A percentile compares a stretch with the other conserved stretches of the same genome.
phyloP scores from a whole-genome alignment of 306 rosid genomes.

The Alnus glutinosa region DNA sequence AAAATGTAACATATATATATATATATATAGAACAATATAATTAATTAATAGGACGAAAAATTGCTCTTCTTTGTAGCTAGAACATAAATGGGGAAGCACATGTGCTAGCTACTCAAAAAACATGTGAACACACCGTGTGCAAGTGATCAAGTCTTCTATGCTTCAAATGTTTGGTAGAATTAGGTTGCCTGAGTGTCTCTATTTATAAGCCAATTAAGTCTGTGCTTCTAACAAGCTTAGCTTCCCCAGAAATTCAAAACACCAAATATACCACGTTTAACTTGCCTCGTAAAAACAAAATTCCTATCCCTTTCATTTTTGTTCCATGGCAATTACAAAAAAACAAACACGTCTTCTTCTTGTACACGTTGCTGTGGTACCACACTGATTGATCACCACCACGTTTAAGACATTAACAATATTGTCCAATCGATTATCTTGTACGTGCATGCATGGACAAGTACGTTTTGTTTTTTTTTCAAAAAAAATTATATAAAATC shows the following conservation, averaged over 20 bases:
- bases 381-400: background rate
- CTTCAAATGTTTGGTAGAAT: background rate
- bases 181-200: background rate
- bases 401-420: background rate
- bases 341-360: background rate
- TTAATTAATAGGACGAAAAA: background rate
- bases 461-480: too few species aligned
- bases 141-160: background rate
- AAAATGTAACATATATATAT: too few species aligned
- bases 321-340: background rate
- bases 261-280: too few species aligned
- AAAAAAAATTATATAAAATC: too few species aligned
- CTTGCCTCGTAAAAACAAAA: too few species aligned
- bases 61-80: background rate
- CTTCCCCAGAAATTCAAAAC: background rate
- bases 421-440: background rate
- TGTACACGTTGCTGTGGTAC: background rate
- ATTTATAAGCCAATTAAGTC: background rate
- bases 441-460: background rate
- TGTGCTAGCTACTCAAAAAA: too few species aligned
- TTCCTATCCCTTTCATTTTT: background rate
- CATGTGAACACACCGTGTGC: background rate
- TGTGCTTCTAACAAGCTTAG: background rate
- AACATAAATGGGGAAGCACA: background rate
- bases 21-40: background rate